Evolutionary conservation across 2,329 filamentous ascomycete species (phyloP).

Genomic region (Curvularia sp.): DNA sequence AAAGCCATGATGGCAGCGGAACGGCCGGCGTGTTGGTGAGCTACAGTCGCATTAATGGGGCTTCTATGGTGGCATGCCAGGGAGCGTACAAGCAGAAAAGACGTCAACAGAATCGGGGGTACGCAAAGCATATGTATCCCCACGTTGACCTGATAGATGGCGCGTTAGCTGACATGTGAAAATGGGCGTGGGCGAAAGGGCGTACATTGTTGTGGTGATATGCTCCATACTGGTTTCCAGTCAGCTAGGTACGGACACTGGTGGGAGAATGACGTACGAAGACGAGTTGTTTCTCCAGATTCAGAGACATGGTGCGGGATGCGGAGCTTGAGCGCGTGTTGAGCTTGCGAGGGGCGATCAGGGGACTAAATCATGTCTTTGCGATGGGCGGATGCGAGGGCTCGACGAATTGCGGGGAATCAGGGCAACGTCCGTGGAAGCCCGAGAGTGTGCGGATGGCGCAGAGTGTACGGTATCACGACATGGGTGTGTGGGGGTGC

Average conservation of each 20-base stretch:
- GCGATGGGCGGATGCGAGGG: constrained; percentile 5
- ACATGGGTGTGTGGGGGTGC: constrained; percentile 35
- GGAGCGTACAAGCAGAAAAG: constrained; percentile 71
- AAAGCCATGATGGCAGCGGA: constrained; percentile 61
- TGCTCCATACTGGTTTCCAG: constrained; percentile 72
- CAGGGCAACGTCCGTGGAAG: constrained; percentile 24
- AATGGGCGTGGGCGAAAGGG: constrained; percentile 11
- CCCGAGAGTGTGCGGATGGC: constrained; percentile 27
- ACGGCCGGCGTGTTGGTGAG: constrained; percentile 65
- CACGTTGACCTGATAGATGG: constrained; percentile 68
- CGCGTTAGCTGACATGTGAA: constrained; percentile 35
- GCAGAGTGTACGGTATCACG: constrained; percentile 37
- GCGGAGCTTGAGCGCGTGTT: constrained; percentile 37
- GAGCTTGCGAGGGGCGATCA: constrained; percentile 32
- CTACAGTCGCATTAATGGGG: constrained; percentile 48
- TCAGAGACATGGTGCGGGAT: constrained; percentile 62
- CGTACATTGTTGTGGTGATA: constrained; percentile 78
- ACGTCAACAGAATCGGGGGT: constrained; percentile 74
- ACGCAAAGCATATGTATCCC: constrained; percentile 82
- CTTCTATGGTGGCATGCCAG: neutral
- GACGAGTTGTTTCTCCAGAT: constrained; percentile 81
- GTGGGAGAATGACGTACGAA: constrained; percentile 67
- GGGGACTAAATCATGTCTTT: constrained; percentile 41
- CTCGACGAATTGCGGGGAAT: constrained; percentile 11
- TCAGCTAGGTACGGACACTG: constrained; percentile 19